Conservation (phyloP, 73 alveolate genomes). For the Paramecium pentaurelia region DNA sequence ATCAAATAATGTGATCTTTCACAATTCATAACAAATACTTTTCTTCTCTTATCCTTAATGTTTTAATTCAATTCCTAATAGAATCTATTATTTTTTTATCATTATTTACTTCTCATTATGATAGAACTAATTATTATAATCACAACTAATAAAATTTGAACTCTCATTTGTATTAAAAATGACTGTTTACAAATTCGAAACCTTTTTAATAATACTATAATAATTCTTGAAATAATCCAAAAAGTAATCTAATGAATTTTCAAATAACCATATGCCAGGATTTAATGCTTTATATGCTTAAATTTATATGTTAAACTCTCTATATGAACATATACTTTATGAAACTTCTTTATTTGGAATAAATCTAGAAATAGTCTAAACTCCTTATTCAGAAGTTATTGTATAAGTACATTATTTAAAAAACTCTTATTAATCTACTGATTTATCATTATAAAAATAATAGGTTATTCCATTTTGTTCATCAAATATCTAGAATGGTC, state of each 20-base stretch:
- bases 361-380: background rate
- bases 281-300: background rate
- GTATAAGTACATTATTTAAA: background rate
- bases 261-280: background rate
- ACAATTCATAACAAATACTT: background rate
- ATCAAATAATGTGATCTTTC: background rate
- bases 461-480: background rate
- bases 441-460: background rate
- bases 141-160: background rate
- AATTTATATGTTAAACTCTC: background rate
- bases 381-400: background rate
- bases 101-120: background rate
- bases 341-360: background rate
- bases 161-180: background rate
- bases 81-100: background rate
- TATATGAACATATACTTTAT: background rate
- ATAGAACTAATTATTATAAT: background rate
- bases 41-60: background rate
- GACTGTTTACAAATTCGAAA: background rate
- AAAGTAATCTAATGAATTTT: background rate
- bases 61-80: background rate
- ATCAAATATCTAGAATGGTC: background rate
- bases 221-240: background rate
- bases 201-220: background rate
- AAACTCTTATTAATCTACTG: background rate